Evolutionary conservation across 2,329 filamentous ascomycete genomes (phyloP).

Genomic region (Penicillium sp.): DNA sequence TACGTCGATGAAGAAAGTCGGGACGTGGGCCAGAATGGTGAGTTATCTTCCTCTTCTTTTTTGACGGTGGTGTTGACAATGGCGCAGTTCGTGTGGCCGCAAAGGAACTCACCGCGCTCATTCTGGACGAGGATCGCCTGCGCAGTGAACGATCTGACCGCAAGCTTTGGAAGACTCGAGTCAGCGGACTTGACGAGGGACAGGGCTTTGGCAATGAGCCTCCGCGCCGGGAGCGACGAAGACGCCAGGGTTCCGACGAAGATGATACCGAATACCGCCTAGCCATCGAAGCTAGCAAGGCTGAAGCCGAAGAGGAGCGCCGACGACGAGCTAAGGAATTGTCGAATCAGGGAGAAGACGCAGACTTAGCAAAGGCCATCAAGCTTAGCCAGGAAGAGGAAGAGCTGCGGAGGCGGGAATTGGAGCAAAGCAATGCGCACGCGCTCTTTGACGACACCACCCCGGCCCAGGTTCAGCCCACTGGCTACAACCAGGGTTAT

Average conservation of each 20-base stretch:
- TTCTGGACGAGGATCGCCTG: slow-evolving; percentile 90
- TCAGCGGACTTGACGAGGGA: slow-evolving; percentile 85
- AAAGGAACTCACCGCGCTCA: slow-evolving; percentile 89
- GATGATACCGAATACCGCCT: slow-evolving; percentile 85
- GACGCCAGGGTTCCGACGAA: slow-evolving; percentile 65
- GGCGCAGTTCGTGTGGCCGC: slow-evolving; percentile 83
- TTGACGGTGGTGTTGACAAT: neutral
- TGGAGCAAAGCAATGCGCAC: slow-evolving; percentile 81
- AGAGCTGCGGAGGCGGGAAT: slow-evolving; percentile 72
- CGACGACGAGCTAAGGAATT: slow-evolving; percentile 64
- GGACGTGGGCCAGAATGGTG: slow-evolving; percentile 96
- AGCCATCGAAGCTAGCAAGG: slow-evolving; percentile 91
- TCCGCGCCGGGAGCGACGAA: slow-evolving; percentile 47
- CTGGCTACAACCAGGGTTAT: slow-evolving; percentile 94
- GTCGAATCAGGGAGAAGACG: slow-evolving; percentile 71
- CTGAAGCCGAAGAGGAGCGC: slow-evolving; percentile 87
- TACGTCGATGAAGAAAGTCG: slow-evolving; percentile 94
- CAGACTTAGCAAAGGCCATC: slow-evolving; percentile 92
- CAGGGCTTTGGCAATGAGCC: slow-evolving; percentile 45
- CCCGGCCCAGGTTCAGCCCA: slow-evolving; percentile 71
- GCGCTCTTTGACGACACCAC: slow-evolving; percentile 83
- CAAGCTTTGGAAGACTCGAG: slow-evolving; percentile 94
- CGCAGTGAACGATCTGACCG: slow-evolving; percentile 87
- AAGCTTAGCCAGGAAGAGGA: slow-evolving; percentile 95
- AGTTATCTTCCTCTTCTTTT: slow-evolving; percentile 30